Evolutionary conservation across 2,329 filamentous ascomycete genomes (phyloP).

Genomic region (Arthrobotrys sphaeroides): DNA sequence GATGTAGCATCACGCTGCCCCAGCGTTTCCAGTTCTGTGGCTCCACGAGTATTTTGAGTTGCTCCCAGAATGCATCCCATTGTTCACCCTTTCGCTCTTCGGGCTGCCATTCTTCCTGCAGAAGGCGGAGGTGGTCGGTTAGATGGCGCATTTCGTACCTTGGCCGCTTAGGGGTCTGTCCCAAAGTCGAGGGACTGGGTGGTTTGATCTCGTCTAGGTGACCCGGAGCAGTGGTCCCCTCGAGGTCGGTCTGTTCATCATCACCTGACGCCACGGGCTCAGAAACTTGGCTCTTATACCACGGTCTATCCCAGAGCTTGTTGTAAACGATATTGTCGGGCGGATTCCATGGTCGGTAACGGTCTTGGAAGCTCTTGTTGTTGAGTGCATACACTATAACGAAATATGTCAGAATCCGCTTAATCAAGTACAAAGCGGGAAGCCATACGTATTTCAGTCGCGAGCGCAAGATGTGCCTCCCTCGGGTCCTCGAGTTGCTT

Average conservation of each 20-base stretch:
- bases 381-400: neutral
- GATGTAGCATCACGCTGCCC: neutral
- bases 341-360: conserved; percentile 7
- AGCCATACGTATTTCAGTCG: conserved; percentile 16
- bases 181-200: too few relatives aligned
- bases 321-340: neutral
- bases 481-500: neutral
- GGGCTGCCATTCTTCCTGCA: conserved; percentile 15
- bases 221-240: neutral
- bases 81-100: neutral
- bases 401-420: neutral
- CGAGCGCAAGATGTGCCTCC: neutral
- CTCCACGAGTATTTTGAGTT: neutral
- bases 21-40: conserved; percentile 21
- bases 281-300: neutral
- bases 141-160: conserved; percentile 9
- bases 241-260: neutral
- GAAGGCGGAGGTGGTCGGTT: neutral
- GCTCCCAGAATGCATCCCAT: conserved; percentile 17
- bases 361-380: neutral
- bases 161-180: neutral
- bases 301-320: neutral
- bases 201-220: too few relatives aligned
- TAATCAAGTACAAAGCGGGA: neutral
- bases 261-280: neutral